Base-by-base conservation (phyloP, 2,329 filamentous ascomycete genomes). In the Aureobasidium sp. region DNA sequence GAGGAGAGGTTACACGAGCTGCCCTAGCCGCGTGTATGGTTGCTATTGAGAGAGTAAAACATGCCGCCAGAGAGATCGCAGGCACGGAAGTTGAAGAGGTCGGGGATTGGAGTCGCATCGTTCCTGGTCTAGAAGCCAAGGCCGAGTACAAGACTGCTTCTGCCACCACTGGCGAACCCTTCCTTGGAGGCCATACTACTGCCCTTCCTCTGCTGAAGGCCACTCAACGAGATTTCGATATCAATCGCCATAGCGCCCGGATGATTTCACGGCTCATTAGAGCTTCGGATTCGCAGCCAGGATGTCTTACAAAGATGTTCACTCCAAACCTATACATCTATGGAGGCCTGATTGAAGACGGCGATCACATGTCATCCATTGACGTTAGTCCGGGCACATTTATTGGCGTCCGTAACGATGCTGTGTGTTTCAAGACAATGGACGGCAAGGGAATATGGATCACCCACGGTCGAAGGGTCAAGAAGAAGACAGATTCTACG, bases 381-480 rank as follows among this genome's bases (percentile, higher is more conserved):
- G 57, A 52, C 61, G 67, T 63, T n/a, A 62, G 66, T 20, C 67
- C 61, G 11, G 70, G 72, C 5, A 68, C 66, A 11, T 67, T 77
- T 48, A 64, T 77, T 6, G 76, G 73, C 11, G 67, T 70, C n/a
- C 71, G 76, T 8, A 72, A 68, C 41, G 64, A 66, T 41, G 69
- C 69, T 25, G 48, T 71, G 3, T 77, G 76, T 66, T 66, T 78
- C 41, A 69, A 71, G 5, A 75, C 76, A 0, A 70, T 69, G 41
- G 76, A 78, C 51, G 69, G 71, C 47, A 74, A 73, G 31, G 76
- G 74, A 36, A 63, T 78, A 47, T 78, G 76, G 76, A 74, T 78
- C 63, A 75, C 74, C 0, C 75, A 78, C 61, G 61, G 76, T 8
- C 72, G 76, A 22, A 70, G 73, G 6, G 68, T 74, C 49, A 77